Base-by-base conservation (phyloP, 2,329 filamentous ascomycete genomes). In the Pseudopyrenochaeta lycopersici region DNA sequence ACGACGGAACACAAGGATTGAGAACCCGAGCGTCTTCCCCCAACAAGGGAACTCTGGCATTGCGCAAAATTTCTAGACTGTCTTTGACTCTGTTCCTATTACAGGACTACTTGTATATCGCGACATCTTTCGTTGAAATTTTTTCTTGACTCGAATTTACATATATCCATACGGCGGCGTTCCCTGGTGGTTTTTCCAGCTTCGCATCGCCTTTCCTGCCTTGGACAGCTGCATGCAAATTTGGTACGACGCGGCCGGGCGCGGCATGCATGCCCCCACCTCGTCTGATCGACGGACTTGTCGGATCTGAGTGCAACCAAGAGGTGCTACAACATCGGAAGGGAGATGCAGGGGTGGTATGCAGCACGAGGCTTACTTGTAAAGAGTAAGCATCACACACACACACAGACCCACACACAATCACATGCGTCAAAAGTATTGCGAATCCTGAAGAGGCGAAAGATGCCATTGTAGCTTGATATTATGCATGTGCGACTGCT, bases 41-140 rank as follows among this genome's bases (percentile, higher is more conserved):
- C 91, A 96, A 72, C 92, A 96, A 80, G 87, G 86, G 30, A 96
- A 91, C 68, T 91, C 91, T 33, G 95, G 95, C 54, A 97, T 99
- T 68, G 91, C 95, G 29, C 95, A 98, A 78, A 99, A 99, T 77
- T 99, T 99, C 70, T 98, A 85, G 56, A 53, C 43, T 44, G 53
- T 50, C 54, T 42, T 45, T 38, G 52, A 40, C 32, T 48, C 23
- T 29, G 9, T 2, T 10, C n/a, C 36, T 17, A 38, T 23, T 17
- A 23, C 27, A 47, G 53, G 38, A 46, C 54, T 61, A 60, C 39
- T 49, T 63, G 60, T 63, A 63, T 40, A 63, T 63, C 49, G 57
- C 60, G 33, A 54, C 60, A 40, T 46, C 35, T 46, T 39, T 49
- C 48, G 30, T 45, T 50, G 42, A 31, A 33, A 43, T 47, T 38